phyloP scores from a whole-genome alignment of 768 basidiomycete species.

The Trametes maxima region DNA sequence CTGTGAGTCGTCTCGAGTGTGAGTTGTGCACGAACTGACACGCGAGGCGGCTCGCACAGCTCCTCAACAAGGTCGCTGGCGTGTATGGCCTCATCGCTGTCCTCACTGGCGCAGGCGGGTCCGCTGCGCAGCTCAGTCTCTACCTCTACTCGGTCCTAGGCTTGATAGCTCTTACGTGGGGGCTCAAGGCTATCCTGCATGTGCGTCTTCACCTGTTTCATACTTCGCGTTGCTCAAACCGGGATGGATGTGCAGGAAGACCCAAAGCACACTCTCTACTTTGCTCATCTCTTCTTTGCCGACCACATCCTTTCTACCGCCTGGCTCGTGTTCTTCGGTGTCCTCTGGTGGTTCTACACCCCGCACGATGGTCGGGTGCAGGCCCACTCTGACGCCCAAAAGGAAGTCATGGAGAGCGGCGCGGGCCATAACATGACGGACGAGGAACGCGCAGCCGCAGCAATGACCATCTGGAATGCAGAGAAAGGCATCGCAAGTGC shows the following conservation, averaged over 20 bases:
- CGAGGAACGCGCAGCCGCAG: constrained; percentile 69
- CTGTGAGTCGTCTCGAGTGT: constrained; percentile 52
- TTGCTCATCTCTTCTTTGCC: constrained; percentile 89
- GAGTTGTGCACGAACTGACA: constrained; percentile 18
- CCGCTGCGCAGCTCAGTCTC: constrained; percentile 88
- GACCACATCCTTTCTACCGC: constrained; percentile 90
- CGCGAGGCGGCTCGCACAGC: constrained; percentile 41
- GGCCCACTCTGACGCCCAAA: constrained; percentile 85
- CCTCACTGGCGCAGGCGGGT: constrained; percentile 87
- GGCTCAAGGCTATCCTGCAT: constrained; percentile 80
- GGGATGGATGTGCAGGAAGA: constrained; percentile 68
- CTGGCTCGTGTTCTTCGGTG: constrained; percentile 91
- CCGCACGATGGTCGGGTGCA: constrained; percentile 88
- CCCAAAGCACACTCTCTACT: constrained; percentile 78
- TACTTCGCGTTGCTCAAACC: constrained; percentile 9
- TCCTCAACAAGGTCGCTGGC: constrained; percentile 97
- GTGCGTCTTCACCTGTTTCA: constrained; percentile 47
- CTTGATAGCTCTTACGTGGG: constrained; percentile 83
- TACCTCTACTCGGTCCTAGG: constrained; percentile 92
- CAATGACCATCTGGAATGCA: constrained; percentile 82
- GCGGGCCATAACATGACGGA: constrained; percentile 58
- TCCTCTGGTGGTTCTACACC: constrained; percentile 88
- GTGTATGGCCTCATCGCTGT: constrained; percentile 95
- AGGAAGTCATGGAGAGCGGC: constrained; percentile 71
- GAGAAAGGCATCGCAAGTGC: constrained; percentile 83